Conservation (phyloP, 805 yeast species). For the Candida silvatica region DNA sequence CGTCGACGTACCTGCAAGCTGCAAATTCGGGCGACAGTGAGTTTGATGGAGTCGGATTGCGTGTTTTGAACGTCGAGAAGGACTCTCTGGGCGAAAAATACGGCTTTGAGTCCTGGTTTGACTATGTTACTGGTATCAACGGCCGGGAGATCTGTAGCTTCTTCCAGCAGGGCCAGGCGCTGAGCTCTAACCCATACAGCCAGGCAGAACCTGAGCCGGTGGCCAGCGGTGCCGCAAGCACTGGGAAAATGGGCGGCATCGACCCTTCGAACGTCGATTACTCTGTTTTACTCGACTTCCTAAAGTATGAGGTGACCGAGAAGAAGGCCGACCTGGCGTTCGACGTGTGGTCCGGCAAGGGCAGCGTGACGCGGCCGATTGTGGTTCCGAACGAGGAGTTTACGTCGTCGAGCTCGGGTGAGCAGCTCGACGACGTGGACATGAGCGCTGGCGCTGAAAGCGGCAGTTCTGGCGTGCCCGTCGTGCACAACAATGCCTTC, state of each 20-base stretch:
- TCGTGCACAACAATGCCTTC: conserved; percentile 29
- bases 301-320: conserved; percentile 20
- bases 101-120: conserved; percentile 81
- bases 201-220: conserved; percentile 1
- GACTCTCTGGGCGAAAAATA: conserved; percentile 38
- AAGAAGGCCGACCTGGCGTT: conserved; percentile 31
- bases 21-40: conserved; percentile 28
- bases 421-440: conserved; percentile 22
- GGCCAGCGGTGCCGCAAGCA: conserved; percentile 4
- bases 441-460: conserved; percentile 10
- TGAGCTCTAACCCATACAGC: conserved; percentile 21
- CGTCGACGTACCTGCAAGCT: conserved; percentile 15
- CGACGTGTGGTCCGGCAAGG: conserved; percentile 83
- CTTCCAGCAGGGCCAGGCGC: conserved; percentile 14
- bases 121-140: conserved; percentile 73
- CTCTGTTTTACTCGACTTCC: conserved; percentile 15
- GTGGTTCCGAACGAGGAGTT: conserved; percentile 22
- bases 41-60: conserved; percentile 38
- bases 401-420: conserved; percentile 4
- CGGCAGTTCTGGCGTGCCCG: conserved; percentile 13
- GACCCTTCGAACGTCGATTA: conserved; percentile 12
- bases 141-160: conserved; percentile 46
- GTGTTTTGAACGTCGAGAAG: conserved; percentile 43
- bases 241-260: conserved; percentile 4
- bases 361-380: conserved; percentile 48